A percentile compares a stretch with the other conserved stretches of the same genome.
Conservation (phyloP, 2,329 filamentous ascomycete genomes). For the Ophiostoma piceae region DNA sequence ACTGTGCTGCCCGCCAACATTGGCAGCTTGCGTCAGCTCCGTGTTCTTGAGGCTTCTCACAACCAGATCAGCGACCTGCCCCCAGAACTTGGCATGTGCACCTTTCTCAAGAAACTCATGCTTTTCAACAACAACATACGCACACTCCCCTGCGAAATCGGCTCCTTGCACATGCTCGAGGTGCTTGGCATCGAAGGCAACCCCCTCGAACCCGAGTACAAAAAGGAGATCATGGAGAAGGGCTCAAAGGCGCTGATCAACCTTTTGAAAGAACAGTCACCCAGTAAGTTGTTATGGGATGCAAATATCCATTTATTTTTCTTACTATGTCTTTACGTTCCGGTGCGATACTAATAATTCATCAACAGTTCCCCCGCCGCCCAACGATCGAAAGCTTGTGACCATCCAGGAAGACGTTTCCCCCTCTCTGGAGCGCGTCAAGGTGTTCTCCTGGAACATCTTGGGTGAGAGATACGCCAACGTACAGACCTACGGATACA, state of each 20-base stretch:
- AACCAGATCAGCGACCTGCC: slow-evolving; percentile 81
- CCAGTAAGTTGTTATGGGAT: slow-evolving; percentile 54
- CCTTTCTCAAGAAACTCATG: slow-evolving; percentile 76
- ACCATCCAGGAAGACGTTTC: slow-evolving; percentile 65
- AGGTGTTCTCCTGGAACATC: slow-evolving; percentile 90
- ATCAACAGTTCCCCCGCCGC: slow-evolving; percentile 65
- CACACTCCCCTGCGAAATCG: slow-evolving; percentile 77
- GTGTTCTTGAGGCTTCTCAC: slow-evolving; percentile 78
- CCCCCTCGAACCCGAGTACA: slow-evolving; percentile 68
- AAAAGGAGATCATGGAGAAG: slow-evolving; percentile 77
- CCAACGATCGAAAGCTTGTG: slow-evolving; percentile 69
- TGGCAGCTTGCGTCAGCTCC: slow-evolving; percentile 74
- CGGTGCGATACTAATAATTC: background rate
- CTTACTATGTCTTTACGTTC: slow-evolving; percentile 14
- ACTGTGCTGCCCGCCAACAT: slow-evolving; percentile 72
- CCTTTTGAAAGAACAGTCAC: slow-evolving; percentile 75
- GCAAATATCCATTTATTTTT: background rate
- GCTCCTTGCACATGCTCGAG: slow-evolving; percentile 81
- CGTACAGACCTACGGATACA: slow-evolving; percentile 79
- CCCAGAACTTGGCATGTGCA: slow-evolving; percentile 93
- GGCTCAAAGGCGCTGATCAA: slow-evolving; percentile 82
- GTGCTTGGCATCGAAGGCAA: slow-evolving; percentile 91
- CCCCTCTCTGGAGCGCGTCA: slow-evolving; percentile 62
- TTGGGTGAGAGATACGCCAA: slow-evolving; percentile 93
- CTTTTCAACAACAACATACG: slow-evolving; percentile 88